Conservation (phyloP, 192 early-diverging fungal genomes). For the Entrophospora sp. region DNA sequence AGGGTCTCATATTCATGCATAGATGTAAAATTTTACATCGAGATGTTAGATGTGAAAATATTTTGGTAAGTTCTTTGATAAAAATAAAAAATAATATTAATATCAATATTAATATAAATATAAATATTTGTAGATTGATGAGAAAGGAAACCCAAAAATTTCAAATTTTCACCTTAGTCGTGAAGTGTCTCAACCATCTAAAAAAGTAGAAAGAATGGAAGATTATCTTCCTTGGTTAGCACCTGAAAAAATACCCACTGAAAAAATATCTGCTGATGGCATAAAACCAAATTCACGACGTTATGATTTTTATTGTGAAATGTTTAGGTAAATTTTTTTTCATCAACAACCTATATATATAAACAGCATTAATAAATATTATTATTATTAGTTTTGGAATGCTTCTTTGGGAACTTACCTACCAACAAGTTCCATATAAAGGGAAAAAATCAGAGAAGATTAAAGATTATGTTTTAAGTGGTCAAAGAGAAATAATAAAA, state of each 20-base stretch:
- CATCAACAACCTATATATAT: background rate
- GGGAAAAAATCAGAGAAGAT: no score
- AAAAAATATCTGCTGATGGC: background rate
- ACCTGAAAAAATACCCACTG: background rate
- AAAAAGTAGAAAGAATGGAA: background rate
- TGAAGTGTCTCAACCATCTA: background rate
- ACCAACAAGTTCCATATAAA: background rate
- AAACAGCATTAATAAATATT: background rate
- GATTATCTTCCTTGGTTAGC: slow-evolving; percentile 3
- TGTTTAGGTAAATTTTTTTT: slow-evolving; percentile 1
- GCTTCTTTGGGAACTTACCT: slow-evolving; percentile 1
- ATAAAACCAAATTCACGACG: background rate
- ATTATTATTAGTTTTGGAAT: background rate
- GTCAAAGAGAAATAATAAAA: no score
- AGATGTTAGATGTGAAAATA: slow-evolving; percentile 5
- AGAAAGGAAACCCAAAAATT: slow-evolving; percentile 2
- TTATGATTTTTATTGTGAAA: slow-evolving; percentile 1
- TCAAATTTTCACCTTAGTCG: background rate
- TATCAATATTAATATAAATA: background rate
- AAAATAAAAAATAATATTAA: background rate
- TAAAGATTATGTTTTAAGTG: no score
- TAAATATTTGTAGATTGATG: background rate
- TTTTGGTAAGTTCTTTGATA: background rate
- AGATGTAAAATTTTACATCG: background rate
- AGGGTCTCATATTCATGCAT: background rate